Base-by-base conservation (phyloP, 768 basidiomycete species). In the Ramaria sp. region DNA sequence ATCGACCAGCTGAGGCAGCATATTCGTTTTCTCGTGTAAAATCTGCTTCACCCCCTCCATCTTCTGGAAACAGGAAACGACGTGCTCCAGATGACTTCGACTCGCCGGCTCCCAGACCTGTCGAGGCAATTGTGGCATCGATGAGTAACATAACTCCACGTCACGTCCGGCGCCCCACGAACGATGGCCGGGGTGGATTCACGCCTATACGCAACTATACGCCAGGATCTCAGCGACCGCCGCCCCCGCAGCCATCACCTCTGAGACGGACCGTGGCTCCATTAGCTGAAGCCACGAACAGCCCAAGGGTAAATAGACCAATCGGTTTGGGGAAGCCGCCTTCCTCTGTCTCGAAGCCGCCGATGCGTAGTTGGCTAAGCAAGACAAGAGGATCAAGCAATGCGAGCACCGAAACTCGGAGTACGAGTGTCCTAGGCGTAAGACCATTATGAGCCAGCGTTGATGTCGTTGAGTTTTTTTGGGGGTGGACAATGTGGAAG, bases 61-160 rank as follows among this genome's bases (percentile, higher is more conserved):
- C 78, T 34, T 62, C 67, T 13, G 61, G 62, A 27, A 81, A 84
- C 28, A 82, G 80, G 70, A 89, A 88, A 63, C 77, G 87, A 10
- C 77, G 79, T 22, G 82, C 80, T 25, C 87, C 88, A 1, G 87
- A 88, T 53, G 86, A 89, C 60, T 85, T 84, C 58, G 85, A 87
- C 48, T 69, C 73, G 58, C 62, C 75, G 66, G 73, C 75, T 6
- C 56, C 60, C 50, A 67, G 83, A 25, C 82, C 85, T 24, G 75
- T 78, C 0, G 85, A 88, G 62, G 83, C 72, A 3, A 85, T 78
- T 69, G 82, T 75, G 36, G 69, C 71, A 0, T 83, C 9, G 73
- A 60, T 55, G 8, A 64, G 69, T 52, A 66, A 67, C 45, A 65
- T 66, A 15, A 83, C 84, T 1, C 86, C 86, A 9, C 79, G 83